phyloP scores from a whole-genome alignment of 345 rosid species.

The Eucalyptus rudis region DNA sequence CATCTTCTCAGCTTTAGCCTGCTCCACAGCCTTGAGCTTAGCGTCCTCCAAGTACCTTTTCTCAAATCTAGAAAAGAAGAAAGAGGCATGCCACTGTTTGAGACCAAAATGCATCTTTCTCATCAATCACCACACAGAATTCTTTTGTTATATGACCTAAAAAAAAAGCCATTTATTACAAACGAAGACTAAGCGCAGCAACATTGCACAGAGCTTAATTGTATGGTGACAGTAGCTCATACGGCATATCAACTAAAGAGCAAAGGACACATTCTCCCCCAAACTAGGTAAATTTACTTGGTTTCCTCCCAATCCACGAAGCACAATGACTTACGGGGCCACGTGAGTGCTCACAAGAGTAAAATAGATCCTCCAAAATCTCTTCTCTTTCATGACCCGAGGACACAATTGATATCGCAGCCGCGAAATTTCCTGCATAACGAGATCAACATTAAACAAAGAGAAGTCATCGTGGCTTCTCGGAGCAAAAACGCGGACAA shows the following conservation, averaged over 20 bases:
- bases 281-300: background rate
- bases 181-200: background rate
- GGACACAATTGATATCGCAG: constrained; percentile 89
- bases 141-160: background rate
- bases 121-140: background rate
- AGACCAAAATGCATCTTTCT: background rate
- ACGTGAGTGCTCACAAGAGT: constrained; percentile 89
- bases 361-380: constrained; percentile 93
- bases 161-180: background rate
- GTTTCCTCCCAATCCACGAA: background rate
- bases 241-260: background rate
- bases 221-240: background rate
- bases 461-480: background rate
- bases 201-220: background rate
- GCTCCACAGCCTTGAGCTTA: constrained; percentile 52
- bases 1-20: constrained; percentile 22
- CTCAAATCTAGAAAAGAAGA: constrained; percentile 35
- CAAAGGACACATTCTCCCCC: background rate
- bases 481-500: background rate
- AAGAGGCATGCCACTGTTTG: background rate
- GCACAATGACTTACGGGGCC: constrained; percentile 44
- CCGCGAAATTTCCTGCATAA: constrained; percentile 66
- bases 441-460: background rate
- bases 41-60: constrained; percentile 62
- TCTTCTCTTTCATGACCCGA: constrained; percentile 79